Evolutionary conservation across 768 basidiomycete species (phyloP).

Genomic region (Lyophyllum shimeji): DNA sequence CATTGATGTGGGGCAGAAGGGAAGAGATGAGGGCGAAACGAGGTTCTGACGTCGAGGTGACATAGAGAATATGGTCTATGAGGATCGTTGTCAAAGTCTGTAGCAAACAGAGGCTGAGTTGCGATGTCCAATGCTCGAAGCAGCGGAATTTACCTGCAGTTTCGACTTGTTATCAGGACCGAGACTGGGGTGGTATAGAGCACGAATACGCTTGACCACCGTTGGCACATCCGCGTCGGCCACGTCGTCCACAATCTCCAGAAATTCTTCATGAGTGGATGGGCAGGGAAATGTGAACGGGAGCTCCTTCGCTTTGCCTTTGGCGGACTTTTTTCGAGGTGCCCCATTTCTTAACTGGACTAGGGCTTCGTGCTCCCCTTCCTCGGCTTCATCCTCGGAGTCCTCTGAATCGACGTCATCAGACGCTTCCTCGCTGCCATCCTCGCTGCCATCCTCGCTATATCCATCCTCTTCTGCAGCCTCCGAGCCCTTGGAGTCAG

Average conservation of each 20-base stretch:
- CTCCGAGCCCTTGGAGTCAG: conserved; percentile 34
- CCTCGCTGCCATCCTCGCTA: conserved; percentile 29
- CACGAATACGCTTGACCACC: conserved; percentile 87
- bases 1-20: conserved; percentile 75
- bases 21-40: conserved; percentile 58
- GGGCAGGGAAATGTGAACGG: conserved; percentile 96
- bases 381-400: conserved; percentile 31
- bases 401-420: conserved; percentile 38
- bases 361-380: conserved; percentile 46
- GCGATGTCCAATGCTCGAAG: not conserved
- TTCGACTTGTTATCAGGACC: conserved; percentile 89
- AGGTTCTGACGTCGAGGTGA: conserved; percentile 63
- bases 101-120: not conserved
- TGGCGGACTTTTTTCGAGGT: conserved; percentile 20
- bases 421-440: conserved; percentile 26
- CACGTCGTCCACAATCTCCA: conserved; percentile 74
- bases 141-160: conserved; percentile 63
- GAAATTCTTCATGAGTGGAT: conserved; percentile 80
- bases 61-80: conserved; percentile 84
- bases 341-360: conserved; percentile 25
- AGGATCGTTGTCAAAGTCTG: conserved; percentile 77
- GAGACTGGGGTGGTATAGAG: conserved; percentile 91
- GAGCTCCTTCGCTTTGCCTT: conserved; percentile 54
- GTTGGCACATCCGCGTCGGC: conserved; percentile 71
- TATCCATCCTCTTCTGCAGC: conserved; percentile 43